Conservation (phyloP, 805 yeast genomes). For the Saccharomycopsis sp. region DNA sequence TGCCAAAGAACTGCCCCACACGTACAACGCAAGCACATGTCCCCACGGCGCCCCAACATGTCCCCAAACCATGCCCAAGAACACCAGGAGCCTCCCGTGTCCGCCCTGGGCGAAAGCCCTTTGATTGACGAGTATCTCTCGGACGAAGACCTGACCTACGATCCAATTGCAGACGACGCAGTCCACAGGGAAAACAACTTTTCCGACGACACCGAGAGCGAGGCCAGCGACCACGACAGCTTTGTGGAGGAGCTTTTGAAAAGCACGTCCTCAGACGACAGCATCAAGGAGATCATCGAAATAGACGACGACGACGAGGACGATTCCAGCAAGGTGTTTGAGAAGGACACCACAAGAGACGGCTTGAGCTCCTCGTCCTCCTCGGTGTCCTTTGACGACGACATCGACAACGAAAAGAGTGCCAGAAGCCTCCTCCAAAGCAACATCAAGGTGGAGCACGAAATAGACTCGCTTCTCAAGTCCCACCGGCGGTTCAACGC, state of each 20-base stretch:
- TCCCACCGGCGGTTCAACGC: slow-evolving; percentile 40
- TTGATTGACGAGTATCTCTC: slow-evolving; percentile 9
- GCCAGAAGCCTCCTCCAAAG: slow-evolving; percentile 28
- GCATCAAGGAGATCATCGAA: neutral
- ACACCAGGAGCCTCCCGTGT: neutral
- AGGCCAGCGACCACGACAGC: neutral
- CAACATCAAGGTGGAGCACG: neutral
- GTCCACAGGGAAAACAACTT: slow-evolving; percentile 1
- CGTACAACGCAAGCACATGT: no score
- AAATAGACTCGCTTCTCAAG: slow-evolving; percentile 24
- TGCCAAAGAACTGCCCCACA: neutral
- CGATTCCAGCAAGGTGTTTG: slow-evolving; percentile 13
- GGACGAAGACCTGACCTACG: slow-evolving; percentile 20
- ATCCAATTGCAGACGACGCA: slow-evolving; percentile 14
- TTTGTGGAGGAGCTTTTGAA: neutral
- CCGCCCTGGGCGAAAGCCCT: neutral
- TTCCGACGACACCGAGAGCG: slow-evolving; percentile 7
- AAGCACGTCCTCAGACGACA: neutral
- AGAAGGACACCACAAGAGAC: slow-evolving; percentile 8
- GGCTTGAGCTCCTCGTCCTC: slow-evolving; percentile 17
- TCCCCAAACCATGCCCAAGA: neutral
- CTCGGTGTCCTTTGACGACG: slow-evolving; percentile 14
- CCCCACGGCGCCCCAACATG: neutral
- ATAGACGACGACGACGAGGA: slow-evolving; percentile 10
- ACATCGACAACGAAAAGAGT: slow-evolving; percentile 15